A percentile compares a stretch with the other conserved stretches of the same genome.
These are phyloP conservation scores for Ceratocystis albifundus DNA, from an alignment of 2,329 filamentous ascomycete genomes.

Conservation along the genomic window DNA sequence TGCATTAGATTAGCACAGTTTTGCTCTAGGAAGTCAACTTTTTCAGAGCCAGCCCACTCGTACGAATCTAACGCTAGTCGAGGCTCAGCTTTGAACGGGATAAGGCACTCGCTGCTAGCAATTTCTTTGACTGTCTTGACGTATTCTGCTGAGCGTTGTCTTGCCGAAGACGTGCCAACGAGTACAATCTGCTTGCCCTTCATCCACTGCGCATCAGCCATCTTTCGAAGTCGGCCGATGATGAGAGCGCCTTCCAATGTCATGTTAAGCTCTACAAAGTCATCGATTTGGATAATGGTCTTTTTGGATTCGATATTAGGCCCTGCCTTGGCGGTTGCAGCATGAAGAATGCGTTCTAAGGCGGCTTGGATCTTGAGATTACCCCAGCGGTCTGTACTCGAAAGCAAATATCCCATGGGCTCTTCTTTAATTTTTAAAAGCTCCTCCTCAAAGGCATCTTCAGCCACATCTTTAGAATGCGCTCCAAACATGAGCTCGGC, in stretches of 20 bases:
- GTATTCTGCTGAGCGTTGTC: conserved; percentile 38
- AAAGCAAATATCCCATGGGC: conserved; percentile 27
- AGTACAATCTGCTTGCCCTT: conserved; percentile 62
- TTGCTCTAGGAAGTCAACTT: conserved; percentile 21
- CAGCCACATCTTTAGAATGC: conserved; percentile 17
- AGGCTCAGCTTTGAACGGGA: conserved; percentile 24
- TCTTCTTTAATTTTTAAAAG: conserved; percentile 35
- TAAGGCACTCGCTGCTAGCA: conserved; percentile 34
- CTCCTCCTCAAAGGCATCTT: conserved; percentile 34
- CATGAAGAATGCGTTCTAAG: conserved; percentile 45
- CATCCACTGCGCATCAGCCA: conserved; percentile 60
- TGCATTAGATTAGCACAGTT: conserved; percentile 21
- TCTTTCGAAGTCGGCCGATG: conserved; percentile 55
- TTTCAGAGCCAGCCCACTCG: conserved; percentile 22
- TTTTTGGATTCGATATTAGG: conserved; percentile 31
- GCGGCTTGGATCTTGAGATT: conserved; percentile 49
- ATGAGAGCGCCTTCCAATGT: conserved; percentile 58
- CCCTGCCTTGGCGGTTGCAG: conserved; percentile 33
- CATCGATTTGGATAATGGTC: conserved; percentile 66
- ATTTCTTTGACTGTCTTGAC: conserved; percentile 33
- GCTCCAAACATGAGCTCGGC: conserved; percentile 20
- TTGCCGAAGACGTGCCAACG: conserved; percentile 61
- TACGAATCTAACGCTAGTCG: conserved; percentile 20
- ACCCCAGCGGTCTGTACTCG: conserved; percentile 44
- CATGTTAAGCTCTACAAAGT: conserved; percentile 66